A percentile compares a stretch with the other conserved stretches of the same genome.
Conservation (phyloP, 805 yeast species). For the Starmerella khaoyaiensis region DNA sequence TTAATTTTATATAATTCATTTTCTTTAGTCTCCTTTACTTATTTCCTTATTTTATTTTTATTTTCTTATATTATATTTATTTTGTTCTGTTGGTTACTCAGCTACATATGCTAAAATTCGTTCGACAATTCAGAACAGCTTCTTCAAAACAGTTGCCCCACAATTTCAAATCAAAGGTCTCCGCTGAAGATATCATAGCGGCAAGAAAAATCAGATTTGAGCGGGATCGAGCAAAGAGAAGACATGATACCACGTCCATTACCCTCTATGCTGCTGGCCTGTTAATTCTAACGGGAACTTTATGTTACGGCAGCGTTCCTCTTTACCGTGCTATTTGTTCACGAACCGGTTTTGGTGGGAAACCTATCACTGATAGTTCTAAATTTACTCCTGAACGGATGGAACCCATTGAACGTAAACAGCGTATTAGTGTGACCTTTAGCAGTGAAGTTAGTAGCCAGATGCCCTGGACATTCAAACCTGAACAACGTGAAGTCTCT, state of each 20-base stretch:
- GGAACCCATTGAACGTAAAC: slow-evolving; percentile 74
- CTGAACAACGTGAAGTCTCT: slow-evolving; percentile 85
- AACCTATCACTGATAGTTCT: slow-evolving; percentile 73
- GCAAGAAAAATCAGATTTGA: slow-evolving; percentile 11
- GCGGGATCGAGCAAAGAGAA: slow-evolving; percentile 9
- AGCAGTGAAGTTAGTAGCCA: slow-evolving; percentile 84
- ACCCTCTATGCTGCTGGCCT: slow-evolving; percentile 20
- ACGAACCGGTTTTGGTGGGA: slow-evolving; percentile 92
- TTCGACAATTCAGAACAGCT: not conserved
- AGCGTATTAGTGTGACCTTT: slow-evolving; percentile 69
- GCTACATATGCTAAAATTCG: too few relatives aligned
- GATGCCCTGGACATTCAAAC: slow-evolving; percentile 89
- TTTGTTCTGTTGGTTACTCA: too few relatives aligned
- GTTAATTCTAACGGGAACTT: slow-evolving; percentile 30
- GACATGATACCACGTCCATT: slow-evolving; percentile 15
- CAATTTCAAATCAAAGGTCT: not conserved
- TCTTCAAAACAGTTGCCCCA: too few relatives aligned
- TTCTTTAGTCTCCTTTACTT: too few relatives aligned
- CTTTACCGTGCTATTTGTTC: slow-evolving; percentile 83
- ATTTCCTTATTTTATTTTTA: too few relatives aligned
- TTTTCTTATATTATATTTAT: too few relatives aligned
- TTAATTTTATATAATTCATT: too few relatives aligned
- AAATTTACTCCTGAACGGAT: slow-evolving; percentile 78
- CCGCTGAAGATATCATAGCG: slow-evolving; percentile 12
- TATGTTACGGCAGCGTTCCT: slow-evolving; percentile 86